Evolutionary conservation across 495 filamentous ascomycete species (phyloP).

Genomic region (Aspergillus sclerotioniger): DNA sequence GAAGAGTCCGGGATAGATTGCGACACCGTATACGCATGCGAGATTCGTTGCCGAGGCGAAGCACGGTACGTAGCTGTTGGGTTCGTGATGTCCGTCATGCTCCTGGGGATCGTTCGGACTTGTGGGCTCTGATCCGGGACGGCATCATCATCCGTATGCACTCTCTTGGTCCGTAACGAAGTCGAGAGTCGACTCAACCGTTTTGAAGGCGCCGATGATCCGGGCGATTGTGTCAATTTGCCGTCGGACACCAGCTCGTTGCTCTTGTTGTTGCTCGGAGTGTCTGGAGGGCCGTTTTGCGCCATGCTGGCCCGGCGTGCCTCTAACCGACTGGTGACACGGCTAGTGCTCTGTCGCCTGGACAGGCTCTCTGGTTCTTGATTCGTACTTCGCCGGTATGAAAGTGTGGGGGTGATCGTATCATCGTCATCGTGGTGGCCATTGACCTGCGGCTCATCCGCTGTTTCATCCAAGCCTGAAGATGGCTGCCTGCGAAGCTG

Average conservation of each 20-base stretch:
- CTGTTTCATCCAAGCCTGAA: conserved; percentile 26
- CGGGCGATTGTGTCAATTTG: conserved; percentile 29
- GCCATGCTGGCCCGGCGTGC: conserved; percentile 66
- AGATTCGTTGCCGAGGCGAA: conserved; percentile 39
- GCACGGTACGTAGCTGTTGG: conserved; percentile 28
- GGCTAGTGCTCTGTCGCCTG: conserved; percentile 51
- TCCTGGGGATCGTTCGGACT: conserved; percentile 37
- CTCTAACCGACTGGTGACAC: conserved; percentile 69
- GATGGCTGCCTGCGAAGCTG: conserved; percentile 31
- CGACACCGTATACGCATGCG: conserved; percentile 40
- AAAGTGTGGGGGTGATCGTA: conserved; percentile 25
- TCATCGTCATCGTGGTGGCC: conserved; percentile 27
- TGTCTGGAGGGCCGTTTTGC: conserved; percentile 21
- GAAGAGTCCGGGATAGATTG: conserved; percentile 24
- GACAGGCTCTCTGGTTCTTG: conserved; percentile 42
- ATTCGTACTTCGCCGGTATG: conserved; percentile 40
- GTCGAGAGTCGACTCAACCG: conserved; percentile 41
- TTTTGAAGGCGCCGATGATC: conserved; percentile 28
- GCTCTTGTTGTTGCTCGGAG: conserved; percentile 2
- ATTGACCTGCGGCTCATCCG: conserved; percentile 26
- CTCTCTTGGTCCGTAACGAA: conserved; percentile 36
- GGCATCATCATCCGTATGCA: conserved; percentile 34
- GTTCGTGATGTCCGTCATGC: conserved; percentile 39
- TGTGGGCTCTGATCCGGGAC: conserved; percentile 23
- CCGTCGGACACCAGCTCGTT: conserved; percentile 20